Percentiles rank a stretch among this genome's conserved stretches.
These are phyloP conservation scores for Phoma herbarum DNA, from an alignment of 2,329 filamentous ascomycete genomes.

Conservation along the genomic window DNA sequence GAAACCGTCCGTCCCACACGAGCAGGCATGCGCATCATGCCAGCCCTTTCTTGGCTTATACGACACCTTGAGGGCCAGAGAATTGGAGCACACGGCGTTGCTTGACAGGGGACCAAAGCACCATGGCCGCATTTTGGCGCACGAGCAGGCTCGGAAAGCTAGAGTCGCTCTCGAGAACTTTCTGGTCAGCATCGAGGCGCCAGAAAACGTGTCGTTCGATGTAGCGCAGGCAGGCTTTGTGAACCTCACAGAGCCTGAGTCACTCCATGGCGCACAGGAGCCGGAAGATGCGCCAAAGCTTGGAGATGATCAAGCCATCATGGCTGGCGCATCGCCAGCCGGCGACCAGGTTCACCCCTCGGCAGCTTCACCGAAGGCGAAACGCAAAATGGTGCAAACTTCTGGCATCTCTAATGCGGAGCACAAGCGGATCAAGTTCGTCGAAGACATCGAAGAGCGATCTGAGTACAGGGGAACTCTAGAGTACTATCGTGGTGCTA, in stretches of 20 bases:
- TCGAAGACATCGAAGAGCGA: slow-evolving; percentile 29
- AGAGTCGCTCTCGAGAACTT: slow-evolving; percentile 36
- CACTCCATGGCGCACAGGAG: slow-evolving; percentile 1
- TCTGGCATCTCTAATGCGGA: not conserved
- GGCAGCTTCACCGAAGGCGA: not conserved
- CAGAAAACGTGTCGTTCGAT: not conserved
- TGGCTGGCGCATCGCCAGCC: not conserved
- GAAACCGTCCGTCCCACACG: not conserved
- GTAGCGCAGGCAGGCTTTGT: not conserved
- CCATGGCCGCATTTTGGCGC: slow-evolving; percentile 8
- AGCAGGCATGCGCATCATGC: slow-evolving; percentile 6
- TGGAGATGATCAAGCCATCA: not conserved
- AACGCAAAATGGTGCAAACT: not conserved
- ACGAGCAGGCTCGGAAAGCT: slow-evolving; percentile 6
- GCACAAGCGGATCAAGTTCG: slow-evolving; percentile 34
- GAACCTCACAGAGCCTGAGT: not conserved
- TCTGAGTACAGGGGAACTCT: slow-evolving; percentile 28
- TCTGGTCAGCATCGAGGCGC: slow-evolving; percentile 33
- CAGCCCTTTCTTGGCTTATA: slow-evolving; percentile 13
- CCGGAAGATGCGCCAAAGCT: not conserved
- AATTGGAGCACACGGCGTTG: slow-evolving; percentile 10
- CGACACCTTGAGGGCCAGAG: slow-evolving; percentile 1
- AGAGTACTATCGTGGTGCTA: slow-evolving; percentile 27
- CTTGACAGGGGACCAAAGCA: slow-evolving; percentile 17
- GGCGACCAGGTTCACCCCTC: not conserved